Evolutionary conservation across 2,329 filamentous ascomycete species (phyloP).

Genomic region (Neofusicoccum sp.): DNA sequence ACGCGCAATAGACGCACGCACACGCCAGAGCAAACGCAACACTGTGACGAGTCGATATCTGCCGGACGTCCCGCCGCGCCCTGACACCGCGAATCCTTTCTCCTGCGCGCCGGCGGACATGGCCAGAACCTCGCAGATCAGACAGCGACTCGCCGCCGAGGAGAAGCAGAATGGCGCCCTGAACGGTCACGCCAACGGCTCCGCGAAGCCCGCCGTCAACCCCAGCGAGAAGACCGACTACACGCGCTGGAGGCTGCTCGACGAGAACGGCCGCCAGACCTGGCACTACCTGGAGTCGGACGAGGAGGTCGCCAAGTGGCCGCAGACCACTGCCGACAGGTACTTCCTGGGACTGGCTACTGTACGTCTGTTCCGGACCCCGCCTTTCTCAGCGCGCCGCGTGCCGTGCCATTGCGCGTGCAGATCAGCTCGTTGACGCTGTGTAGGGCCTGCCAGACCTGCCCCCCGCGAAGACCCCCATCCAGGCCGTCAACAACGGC

Average conservation of each 20-base stretch:
- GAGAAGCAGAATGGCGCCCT: neutral
- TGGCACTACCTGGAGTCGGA: conserved; percentile 87
- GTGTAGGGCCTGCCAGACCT: conserved; percentile 71
- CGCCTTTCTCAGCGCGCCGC: neutral
- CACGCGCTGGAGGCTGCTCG: conserved; percentile 77
- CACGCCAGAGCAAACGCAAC: conserved; percentile 10
- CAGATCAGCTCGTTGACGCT: neutral
- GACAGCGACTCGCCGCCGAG: neutral
- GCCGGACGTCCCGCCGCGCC: neutral
- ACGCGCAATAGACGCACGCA: conserved; percentile 4
- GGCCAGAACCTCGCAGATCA: conserved; percentile 11
- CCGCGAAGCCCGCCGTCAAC: neutral
- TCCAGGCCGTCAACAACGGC: conserved; percentile 78
- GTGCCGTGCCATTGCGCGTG: neutral
- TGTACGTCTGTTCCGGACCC: conserved; percentile 49
- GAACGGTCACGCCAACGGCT: conserved; percentile 6
- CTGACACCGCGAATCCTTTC: neutral
- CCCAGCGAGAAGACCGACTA: conserved; percentile 64
- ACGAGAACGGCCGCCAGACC: conserved; percentile 81
- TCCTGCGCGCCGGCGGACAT: neutral
- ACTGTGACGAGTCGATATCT: conserved; percentile 6
- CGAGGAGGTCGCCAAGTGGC: conserved; percentile 71
- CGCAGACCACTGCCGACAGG: conserved; percentile 84
- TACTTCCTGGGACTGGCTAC: conserved; percentile 78
- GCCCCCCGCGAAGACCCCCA: conserved; percentile 66